Evolutionary conservation across 768 basidiomycete species (phyloP).

Genomic region (Calocera viscosa): DNA sequence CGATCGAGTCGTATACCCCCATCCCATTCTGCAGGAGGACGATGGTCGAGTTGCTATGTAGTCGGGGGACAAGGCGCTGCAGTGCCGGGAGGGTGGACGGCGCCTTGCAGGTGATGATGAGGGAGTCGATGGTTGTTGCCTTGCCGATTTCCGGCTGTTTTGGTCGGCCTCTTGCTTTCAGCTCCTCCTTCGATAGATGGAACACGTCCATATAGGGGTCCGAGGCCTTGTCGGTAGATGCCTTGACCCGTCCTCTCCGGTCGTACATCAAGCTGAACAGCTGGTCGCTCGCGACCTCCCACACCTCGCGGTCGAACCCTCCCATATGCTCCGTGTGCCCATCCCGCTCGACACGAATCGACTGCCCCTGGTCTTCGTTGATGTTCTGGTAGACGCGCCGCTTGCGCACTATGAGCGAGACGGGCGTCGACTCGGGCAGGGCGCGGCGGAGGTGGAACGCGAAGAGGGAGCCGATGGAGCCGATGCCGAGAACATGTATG

Average conservation of each 20-base stretch:
- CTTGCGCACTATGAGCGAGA: constrained; percentile 57
- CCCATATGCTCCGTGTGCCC: constrained; percentile 14
- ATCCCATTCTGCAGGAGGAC: constrained; percentile 93
- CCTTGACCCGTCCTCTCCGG: not conserved
- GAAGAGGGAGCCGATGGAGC: constrained; percentile 71
- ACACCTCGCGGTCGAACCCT: constrained; percentile 22
- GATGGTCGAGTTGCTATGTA: constrained; percentile 60
- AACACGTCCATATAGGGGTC: constrained; percentile 8
- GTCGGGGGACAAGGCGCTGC: constrained; percentile 44
- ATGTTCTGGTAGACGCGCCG: constrained; percentile 6
- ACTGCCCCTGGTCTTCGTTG: not conserved
- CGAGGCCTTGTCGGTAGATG: constrained; percentile 10
- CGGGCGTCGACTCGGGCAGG: constrained; percentile 38
- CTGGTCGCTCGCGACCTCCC: constrained; percentile 11
- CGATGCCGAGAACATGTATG: constrained; percentile 66
- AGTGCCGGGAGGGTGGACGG: constrained; percentile 50
- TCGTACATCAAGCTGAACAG: constrained; percentile 3
- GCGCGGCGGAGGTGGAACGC: constrained; percentile 62
- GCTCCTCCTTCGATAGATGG: not conserved
- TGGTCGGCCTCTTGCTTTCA: constrained; percentile 17
- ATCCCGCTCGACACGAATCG: constrained; percentile 18
- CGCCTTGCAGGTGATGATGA: constrained; percentile 76
- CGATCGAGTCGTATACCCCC: constrained; percentile 74
- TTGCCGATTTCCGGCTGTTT: constrained; percentile 16
- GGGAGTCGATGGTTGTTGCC: constrained; percentile 45